These are phyloP conservation scores for Bifiguratus adelaidae DNA, from an alignment of 192 early-diverging fungal species.

Conservation along the genomic window DNA sequence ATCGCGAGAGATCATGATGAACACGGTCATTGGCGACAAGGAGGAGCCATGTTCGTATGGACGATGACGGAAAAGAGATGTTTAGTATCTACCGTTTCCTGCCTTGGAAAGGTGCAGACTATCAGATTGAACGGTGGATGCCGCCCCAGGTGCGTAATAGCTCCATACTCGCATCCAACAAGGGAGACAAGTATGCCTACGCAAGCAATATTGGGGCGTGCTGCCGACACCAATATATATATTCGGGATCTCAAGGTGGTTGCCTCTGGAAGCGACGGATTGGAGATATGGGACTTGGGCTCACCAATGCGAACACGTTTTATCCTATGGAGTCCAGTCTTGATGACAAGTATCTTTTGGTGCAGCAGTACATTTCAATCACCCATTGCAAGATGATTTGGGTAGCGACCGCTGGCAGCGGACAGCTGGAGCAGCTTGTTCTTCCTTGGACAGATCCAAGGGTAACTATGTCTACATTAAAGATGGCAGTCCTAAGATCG, in stretches of 20 bases:
- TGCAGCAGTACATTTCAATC: not conserved
- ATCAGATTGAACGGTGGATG: not conserved
- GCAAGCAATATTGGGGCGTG: constrained; percentile 1
- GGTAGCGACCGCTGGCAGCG: not conserved
- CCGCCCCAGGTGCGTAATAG: not conserved
- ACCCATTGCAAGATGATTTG: not conserved
- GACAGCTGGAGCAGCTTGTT: not conserved
- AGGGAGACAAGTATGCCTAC: not conserved
- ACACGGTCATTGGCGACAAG: not conserved
- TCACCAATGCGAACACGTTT: not conserved
- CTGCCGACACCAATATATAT: not conserved
- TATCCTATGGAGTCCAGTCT: not conserved
- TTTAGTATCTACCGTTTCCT: not conserved
- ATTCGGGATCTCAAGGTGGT: not conserved
- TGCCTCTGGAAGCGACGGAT: not conserved
- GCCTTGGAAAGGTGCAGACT: too few species aligned
- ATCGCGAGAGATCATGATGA: not conserved
- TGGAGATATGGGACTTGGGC: not conserved
- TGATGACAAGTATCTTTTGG: not conserved
- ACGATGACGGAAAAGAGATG: constrained; percentile 1
- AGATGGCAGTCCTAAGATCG: not conserved
- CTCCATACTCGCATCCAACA: not conserved
- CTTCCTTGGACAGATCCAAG: not conserved
- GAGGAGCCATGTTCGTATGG: constrained; percentile 1
- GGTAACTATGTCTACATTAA: not conserved